Evolutionary conservation across 495 filamentous ascomycete species (phyloP), one percentile per base, ranked within the genome.

Genomic region (Daldinia decipiens): DNA sequence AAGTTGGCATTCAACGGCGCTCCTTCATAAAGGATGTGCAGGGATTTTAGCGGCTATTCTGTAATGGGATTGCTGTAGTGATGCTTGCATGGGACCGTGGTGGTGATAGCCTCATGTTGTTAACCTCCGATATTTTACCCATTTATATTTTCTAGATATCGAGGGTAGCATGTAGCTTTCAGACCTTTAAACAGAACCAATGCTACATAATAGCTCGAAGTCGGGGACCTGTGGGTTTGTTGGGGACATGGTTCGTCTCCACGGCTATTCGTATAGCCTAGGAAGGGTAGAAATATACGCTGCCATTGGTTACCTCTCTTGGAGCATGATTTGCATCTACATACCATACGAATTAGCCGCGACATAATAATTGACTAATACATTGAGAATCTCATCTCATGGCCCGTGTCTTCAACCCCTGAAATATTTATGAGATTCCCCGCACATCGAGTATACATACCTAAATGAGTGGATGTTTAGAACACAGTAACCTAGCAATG

Each of bases 1-100:
- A 64, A 65, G 39, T 76, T 87, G 31, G 81, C 84, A 34, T 87
- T 82, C 79, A 87, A 87, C 79, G 80, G 76, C 60, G 84, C 80
- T 74, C 79, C 81, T 9, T 73, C 67, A 26, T 82, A 78, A 76
- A 31, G 50, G 12, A 13, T 27, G 5, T 0, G 8, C 50, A 17
- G 11, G 43, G 43, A 47, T 24, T 21, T 24, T 21, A 47, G 19
- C 24, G 43, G 43, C 43, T 47, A 47, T 47, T 47, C 8, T 24
- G 8, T 47, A 47, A 47, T 47, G 19, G 43, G 19, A 12, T 47
- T 21, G 19, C 9, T 24, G 13, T 53, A 13, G 13, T 55, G 51
- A 38, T 55, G 61, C 17, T 40, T n/a, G 21, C 19, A n/a, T 43
- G 27, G 43, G 8, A 47, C 43, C 19, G n/a, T 21, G 17, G 43